A percentile compares a stretch with the other conserved stretches of the same genome.
phyloP scores from a whole-genome alignment of 805 yeast species.

The Schizosaccharomyces cryophilus region DNA sequence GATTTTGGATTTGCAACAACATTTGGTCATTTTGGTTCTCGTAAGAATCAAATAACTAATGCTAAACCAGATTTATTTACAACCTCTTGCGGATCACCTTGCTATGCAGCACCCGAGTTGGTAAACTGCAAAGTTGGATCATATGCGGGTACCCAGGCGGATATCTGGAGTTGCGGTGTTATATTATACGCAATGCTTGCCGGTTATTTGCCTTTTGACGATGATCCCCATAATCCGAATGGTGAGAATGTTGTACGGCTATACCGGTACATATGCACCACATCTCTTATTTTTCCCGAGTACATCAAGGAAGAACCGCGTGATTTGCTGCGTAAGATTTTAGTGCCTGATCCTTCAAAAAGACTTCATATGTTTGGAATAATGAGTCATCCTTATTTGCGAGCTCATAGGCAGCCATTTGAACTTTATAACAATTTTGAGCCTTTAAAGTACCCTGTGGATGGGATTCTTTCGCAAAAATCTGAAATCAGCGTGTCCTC shows the following conservation, averaged over 20 bases:
- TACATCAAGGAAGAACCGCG: constrained; percentile 75
- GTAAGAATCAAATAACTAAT: background rate
- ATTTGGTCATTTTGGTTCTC: constrained; percentile 15
- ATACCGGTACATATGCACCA: constrained; percentile 73
- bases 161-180: constrained; percentile 92
- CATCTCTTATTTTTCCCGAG: constrained; percentile 87
- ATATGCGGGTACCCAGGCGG: constrained; percentile 80
- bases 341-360: constrained; percentile 6
- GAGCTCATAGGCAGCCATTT: background rate
- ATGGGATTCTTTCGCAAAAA: background rate
- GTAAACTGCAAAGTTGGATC: constrained; percentile 58
- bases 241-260: constrained; percentile 79
- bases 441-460: background rate
- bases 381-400: background rate
- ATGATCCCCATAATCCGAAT: constrained; percentile 88
- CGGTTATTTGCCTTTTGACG: constrained; percentile 92
- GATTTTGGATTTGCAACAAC: constrained; percentile 93
- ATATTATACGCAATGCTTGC: constrained; percentile 90
- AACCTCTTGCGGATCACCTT: constrained; percentile 91
- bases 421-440: background rate
- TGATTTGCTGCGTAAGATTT: constrained; percentile 61
- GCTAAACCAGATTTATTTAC: constrained; percentile 44
- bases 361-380: background rate
- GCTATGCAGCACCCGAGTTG: constrained; percentile 95
- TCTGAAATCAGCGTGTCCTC: background rate